Conservation (phyloP, 768 basidiomycete genomes). For the Podaxis pistillaris region DNA sequence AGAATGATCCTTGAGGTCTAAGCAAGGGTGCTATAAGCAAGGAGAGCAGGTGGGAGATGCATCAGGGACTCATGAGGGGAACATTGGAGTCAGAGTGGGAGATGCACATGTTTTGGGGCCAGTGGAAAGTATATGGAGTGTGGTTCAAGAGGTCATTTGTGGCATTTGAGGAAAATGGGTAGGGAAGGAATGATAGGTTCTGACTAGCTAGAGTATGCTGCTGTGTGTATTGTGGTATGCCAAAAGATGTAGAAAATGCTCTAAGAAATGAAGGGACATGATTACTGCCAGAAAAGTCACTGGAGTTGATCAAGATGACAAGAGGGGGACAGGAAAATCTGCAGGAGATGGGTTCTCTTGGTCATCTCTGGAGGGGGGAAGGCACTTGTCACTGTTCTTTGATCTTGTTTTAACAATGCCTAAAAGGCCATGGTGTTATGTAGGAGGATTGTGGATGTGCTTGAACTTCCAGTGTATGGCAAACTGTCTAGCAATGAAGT, state of each 20-base stretch:
- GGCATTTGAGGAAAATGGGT: constrained; percentile 18
- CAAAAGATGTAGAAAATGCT: constrained; percentile 11
- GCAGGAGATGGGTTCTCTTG: not conserved
- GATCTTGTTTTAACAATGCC: constrained; percentile 18
- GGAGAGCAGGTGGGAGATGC: constrained; percentile 1
- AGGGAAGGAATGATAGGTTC: not conserved
- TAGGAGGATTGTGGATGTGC: constrained; percentile 27
- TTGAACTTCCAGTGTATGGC: constrained; percentile 72
- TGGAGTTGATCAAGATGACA: constrained; percentile 13
- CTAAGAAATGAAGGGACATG: constrained; percentile 18
- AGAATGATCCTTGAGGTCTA: constrained; percentile 61
- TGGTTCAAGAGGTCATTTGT: constrained; percentile 1
- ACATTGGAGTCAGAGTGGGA: not conserved
- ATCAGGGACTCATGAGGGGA: not conserved
- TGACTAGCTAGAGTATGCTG: not conserved
- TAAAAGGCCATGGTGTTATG: constrained; percentile 13
- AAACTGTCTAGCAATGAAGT: constrained; percentile 70
- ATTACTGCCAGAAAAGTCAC: not conserved
- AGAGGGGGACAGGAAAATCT: constrained; percentile 12
- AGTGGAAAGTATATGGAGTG: constrained; percentile 12
- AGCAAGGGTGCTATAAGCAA: constrained; percentile 34
- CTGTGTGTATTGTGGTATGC: constrained; percentile 5
- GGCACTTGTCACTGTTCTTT: constrained; percentile 7
- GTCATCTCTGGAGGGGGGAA: constrained; percentile 12
- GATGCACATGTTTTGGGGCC: constrained; percentile 13